Base-by-base conservation (phyloP, 2,329 filamentous ascomycete species). In the Sarocladium strictum region DNA sequence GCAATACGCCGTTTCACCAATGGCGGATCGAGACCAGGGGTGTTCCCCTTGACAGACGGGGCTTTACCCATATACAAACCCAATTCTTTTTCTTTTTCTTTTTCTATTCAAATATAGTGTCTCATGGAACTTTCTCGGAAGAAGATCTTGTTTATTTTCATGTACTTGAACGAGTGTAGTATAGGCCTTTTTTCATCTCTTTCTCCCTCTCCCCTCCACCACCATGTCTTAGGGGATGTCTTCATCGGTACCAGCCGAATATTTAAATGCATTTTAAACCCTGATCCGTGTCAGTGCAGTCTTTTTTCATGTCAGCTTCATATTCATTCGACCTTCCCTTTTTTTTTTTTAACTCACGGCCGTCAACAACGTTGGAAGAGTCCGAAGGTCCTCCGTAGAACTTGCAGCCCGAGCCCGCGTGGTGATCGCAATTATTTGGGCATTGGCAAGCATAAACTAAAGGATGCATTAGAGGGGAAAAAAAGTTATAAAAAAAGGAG, bases 1-100 rank as follows among this genome's bases (percentile, higher is more conserved):
- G 47, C 47, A 51, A 11, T 33, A 21, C 17, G 47, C 33, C 47
- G 47, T 51, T 51, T 51, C 47, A 51, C 19, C 29, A 14, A 7
- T 17, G 21, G 40, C 23, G 7, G 9, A 45, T n/a, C n/a, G n/a
- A n/a, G n/a, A n/a, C 10, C 40, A 23, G 23, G 40, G 40, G 21
- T 45, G 35, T 15, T n/a, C 35, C 35, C 35, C 17, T 38, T n/a
- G n/a, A 15, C 35, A 19, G 15, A 38, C n/a, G 35, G 35, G 15
- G 35, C 35, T n/a, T n/a, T n/a, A n/a, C 17, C 35, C 35, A n/a
- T 19, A 38, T 15, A 38, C 12, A n/a, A n/a, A n/a, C n/a, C n/a
- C n/a, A n/a, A n/a, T n/a, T n/a, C n/a, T n/a, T n/a, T n/a, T n/a
- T n/a, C n/a, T n/a, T n/a, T n/a, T n/a, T n/a, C n/a, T n/a, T n/a